A percentile compares a stretch with the other conserved stretches of the same genome.
phyloP scores from a whole-genome alignment of 2,329 filamentous ascomycete genomes.

The Monilinia laxa region DNA sequence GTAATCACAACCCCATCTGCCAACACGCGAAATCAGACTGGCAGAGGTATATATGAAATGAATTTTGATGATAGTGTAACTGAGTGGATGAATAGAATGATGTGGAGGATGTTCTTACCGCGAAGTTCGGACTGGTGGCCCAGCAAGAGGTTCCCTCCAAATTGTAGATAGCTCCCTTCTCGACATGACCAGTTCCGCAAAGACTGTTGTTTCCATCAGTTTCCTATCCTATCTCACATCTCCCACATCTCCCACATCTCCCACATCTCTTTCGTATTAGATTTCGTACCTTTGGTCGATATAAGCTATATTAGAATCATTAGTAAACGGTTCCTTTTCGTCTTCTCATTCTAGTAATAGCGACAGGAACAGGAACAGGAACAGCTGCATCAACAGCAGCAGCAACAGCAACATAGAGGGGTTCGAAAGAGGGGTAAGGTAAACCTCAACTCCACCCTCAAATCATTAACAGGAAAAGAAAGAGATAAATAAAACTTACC shows the following conservation, averaged over 20 bases:
- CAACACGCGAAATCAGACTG: background rate
- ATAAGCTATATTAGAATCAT: conserved; percentile 49
- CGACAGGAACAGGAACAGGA: too few relatives aligned
- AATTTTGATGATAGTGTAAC: background rate
- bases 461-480: background rate
- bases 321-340: conserved; percentile 23
- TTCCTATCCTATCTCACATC: conserved; percentile 10
- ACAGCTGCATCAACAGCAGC: background rate
- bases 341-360: too few relatives aligned
- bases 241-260: background rate
- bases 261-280: background rate
- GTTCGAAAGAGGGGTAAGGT: conserved; percentile 23
- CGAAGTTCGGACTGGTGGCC: conserved; percentile 69
- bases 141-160: conserved; percentile 76
- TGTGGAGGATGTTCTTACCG: conserved; percentile 31
- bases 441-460: background rate
- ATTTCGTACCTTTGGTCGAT: conserved; percentile 58
- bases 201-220: conserved; percentile 57
- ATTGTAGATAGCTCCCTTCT: conserved; percentile 84
- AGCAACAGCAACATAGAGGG: conserved; percentile 7
- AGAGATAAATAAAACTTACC: conserved; percentile 48
- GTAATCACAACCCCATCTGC: background rate
- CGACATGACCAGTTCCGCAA: conserved; percentile 73
- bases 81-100: background rate
- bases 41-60: background rate